Evolutionary conservation across 2,329 filamentous ascomycete species (phyloP).

Genomic region (Diaporthe citri): DNA sequence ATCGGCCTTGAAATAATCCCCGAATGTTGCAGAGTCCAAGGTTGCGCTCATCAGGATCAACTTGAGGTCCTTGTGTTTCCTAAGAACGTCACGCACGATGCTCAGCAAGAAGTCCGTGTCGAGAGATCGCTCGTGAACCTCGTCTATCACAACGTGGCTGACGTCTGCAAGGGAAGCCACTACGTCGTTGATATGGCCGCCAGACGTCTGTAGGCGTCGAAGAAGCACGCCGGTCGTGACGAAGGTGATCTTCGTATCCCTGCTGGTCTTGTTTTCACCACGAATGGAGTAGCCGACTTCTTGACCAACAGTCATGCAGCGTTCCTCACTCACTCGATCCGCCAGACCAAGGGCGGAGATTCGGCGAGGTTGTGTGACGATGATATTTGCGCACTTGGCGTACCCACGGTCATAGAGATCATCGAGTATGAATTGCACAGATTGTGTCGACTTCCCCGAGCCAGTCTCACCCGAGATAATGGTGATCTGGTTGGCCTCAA

Average conservation of each 20-base stretch:
- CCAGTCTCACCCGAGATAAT: slow-evolving; percentile 98
- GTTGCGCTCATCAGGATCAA: slow-evolving; percentile 97
- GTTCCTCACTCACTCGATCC: slow-evolving; percentile 93
- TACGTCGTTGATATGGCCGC: slow-evolving; percentile 83
- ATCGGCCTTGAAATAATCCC: slow-evolving; percentile 81
- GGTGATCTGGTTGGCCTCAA: slow-evolving; percentile 85
- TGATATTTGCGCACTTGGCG: slow-evolving; percentile 85
- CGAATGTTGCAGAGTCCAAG: slow-evolving; percentile 88
- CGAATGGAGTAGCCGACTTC: slow-evolving; percentile 94
- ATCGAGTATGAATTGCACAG: slow-evolving; percentile 94
- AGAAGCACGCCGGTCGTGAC: slow-evolving; percentile 95
- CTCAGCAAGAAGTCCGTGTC: slow-evolving; percentile 96
- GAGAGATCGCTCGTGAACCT: slow-evolving; percentile 94
- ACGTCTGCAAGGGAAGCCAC: slow-evolving; percentile 87
- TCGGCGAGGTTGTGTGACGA: slow-evolving; percentile 94
- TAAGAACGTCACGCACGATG: slow-evolving; percentile 85
- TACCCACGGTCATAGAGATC: slow-evolving; percentile 84
- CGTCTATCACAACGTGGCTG: slow-evolving; percentile 94
- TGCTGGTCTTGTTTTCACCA: slow-evolving; percentile 83
- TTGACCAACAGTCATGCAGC: slow-evolving; percentile 83
- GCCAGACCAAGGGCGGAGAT: slow-evolving; percentile 95
- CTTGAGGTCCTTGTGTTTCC: slow-evolving; percentile 81
- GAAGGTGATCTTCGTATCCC: slow-evolving; percentile 89
- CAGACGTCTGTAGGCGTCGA: slow-evolving; percentile 89
- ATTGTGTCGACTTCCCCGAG: slow-evolving; percentile 96